Percentiles rank a stretch among this genome's conserved stretches.
Conservation (phyloP, 2,329 filamentous ascomycete genomes). For the Coccinonectria pachysandricola region DNA sequence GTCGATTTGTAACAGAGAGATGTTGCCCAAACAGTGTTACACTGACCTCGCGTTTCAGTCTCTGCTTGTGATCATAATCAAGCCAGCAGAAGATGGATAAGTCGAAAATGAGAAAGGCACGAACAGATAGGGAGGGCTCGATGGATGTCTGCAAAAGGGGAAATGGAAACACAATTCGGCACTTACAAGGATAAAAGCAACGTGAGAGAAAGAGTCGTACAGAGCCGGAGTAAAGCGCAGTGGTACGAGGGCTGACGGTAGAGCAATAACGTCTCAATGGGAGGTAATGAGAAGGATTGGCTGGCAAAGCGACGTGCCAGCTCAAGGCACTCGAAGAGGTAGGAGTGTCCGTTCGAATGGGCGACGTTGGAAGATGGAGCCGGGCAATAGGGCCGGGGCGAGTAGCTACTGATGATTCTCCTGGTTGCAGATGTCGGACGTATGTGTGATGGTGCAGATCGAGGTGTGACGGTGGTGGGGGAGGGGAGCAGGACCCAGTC, state of each 20-base stretch:
- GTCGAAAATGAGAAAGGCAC: too few species aligned
- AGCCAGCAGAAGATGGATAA: too few species aligned
- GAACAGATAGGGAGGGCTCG: too few species aligned
- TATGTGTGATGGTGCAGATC: conserved; percentile 1
- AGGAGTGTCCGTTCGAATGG: conserved; percentile 4
- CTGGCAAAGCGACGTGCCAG: conserved; percentile 6
- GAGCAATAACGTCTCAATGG: conserved; percentile 6
- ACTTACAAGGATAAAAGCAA: conserved; percentile 6
- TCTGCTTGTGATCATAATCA: too few species aligned
- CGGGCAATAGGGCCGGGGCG: conserved; percentile 3
- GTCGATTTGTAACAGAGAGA: too few species aligned
- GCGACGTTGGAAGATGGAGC: conserved; percentile 4
- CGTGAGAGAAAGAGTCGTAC: conserved; percentile 6
- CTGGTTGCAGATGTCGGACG: conserved; percentile 1
- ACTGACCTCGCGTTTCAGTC: too few species aligned
- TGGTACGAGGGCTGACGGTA: conserved; percentile 4
- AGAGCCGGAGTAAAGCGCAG: conserved; percentile 4
- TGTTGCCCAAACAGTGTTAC: too few species aligned
- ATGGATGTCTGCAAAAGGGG: too few species aligned
- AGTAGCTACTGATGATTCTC: conserved; percentile 2
- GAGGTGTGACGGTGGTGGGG: conserved; percentile 7
- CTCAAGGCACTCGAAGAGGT: conserved; percentile 6
- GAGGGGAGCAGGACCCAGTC: conserved; percentile 9
- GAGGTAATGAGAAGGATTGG: conserved; percentile 6
- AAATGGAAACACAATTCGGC: conserved; percentile 3